Conservation (phyloP, 2,329 filamentous ascomycete species). For the Lecanosticta acicola region DNA sequence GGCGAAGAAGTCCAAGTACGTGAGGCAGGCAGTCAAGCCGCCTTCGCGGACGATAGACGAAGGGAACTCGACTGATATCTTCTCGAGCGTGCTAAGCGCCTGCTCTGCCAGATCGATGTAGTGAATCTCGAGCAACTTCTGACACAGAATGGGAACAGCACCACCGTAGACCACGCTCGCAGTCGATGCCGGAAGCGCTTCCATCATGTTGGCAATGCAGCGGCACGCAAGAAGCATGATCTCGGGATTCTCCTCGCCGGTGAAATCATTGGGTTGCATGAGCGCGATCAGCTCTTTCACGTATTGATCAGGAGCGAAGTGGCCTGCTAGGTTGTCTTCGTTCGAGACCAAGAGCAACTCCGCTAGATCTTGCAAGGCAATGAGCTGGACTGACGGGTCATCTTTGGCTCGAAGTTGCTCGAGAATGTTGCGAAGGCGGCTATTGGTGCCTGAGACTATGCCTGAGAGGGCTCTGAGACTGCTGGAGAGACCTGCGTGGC, state of each 20-base stretch:
- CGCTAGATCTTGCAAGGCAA: slow-evolving; percentile 87
- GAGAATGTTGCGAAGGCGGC: slow-evolving; percentile 61
- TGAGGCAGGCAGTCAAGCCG: slow-evolving; percentile 89
- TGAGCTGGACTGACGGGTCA: slow-evolving; percentile 79
- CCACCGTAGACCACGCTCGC: slow-evolving; percentile 97
- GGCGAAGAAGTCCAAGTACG: slow-evolving; percentile 94
- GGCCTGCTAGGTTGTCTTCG: slow-evolving; percentile 90
- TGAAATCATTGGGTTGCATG: slow-evolving; percentile 83
- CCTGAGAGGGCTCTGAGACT: slow-evolving; percentile 83
- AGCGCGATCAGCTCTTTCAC: slow-evolving; percentile 88
- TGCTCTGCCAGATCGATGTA: slow-evolving; percentile 98
- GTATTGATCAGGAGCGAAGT: slow-evolving; percentile 90
- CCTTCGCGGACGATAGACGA: slow-evolving; percentile 93
- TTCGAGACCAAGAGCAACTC: slow-evolving; percentile 91
- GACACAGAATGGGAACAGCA: slow-evolving; percentile 87
- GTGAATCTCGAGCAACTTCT: slow-evolving; percentile 90
- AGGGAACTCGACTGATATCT: slow-evolving; percentile 95
- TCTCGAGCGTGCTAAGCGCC: slow-evolving; percentile 90
- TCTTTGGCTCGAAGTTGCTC: slow-evolving; percentile 69
- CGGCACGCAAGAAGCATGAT: slow-evolving; percentile 96
- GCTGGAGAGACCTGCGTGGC: slow-evolving; percentile 62
- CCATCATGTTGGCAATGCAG: slow-evolving; percentile 95
- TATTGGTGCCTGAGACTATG: slow-evolving; percentile 81
- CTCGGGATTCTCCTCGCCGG: slow-evolving; percentile 82
- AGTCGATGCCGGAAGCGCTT: slow-evolving; percentile 85